Evolutionary conservation across 1,284 basidiomycete genomes (phyloP), one percentile per base, ranked within the genome.

Genomic region (Abortiporus biennis): DNA sequence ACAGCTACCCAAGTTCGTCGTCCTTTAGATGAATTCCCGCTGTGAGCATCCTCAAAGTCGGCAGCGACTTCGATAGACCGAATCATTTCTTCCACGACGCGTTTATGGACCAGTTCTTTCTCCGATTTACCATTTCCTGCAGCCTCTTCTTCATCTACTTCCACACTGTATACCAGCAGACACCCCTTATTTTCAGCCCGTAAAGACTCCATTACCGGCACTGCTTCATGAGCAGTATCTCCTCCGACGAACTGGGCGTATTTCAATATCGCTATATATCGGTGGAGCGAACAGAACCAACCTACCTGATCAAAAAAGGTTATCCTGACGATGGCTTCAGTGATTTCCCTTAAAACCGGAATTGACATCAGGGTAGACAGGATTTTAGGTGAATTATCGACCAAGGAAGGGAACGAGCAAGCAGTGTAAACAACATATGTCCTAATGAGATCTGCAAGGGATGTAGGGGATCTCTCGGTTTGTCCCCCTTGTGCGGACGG

Each of bases 281-380:
- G 30, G 15, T 17, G 25, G 4, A 25, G 27, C 6, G 17, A 11
- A 4, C 35, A 12, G 22, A n/a, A 9, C 24, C 4, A 57, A 71
- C 23, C 49, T n/a, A 84, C 85, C 62, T 91, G 88, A 37, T 76
- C 69, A 57, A 94, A 96, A 68, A 96, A 96, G 2, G 93, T 95
- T 21, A 71, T 64, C 34, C 89, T 72, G 8, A 95, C 83, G 46
- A 89, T 58, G 5, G 69, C 71, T 57, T 92, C 82, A 2, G 85
- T 80, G 31, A 90, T 49, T 37, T 74, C 65, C 45, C 68, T 74
- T 1, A 94, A 47, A 3, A 80, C 76, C 1, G 92, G 91, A 11
- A 91, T 65, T 41, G 72, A 68, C 1, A 76, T 70, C 27, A 87
- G 59, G 1, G 70, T 56, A 19, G 74, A 64, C 35, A 96, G 71